These are phyloP conservation scores for Canavalia gladiata DNA, from an alignment of 306 rosid genomes.

Conservation along the genomic window DNA sequence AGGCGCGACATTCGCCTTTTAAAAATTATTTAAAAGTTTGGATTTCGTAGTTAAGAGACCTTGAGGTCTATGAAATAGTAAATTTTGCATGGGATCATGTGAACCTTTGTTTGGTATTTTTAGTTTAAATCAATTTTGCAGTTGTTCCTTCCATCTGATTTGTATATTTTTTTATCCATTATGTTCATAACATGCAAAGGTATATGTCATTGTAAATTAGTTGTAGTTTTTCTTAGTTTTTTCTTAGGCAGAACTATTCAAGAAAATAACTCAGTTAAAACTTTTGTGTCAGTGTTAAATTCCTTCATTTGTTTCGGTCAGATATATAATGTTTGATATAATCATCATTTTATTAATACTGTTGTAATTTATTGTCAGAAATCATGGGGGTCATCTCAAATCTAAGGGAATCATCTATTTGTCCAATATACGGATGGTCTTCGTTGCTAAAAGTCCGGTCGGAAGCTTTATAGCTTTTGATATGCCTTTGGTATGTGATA, in stretches of 20 bases:
- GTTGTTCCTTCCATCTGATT: background rate
- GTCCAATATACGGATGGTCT: constrained; percentile 92
- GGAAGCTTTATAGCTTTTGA: constrained; percentile 79
- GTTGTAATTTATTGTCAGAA: constrained; percentile 49
- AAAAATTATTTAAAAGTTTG: no score
- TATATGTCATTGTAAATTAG: no score
- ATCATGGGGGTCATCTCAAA: constrained; percentile 72
- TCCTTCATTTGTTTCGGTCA: background rate
- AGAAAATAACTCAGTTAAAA: background rate
- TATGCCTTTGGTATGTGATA: constrained; percentile 87
- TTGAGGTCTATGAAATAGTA: no score
- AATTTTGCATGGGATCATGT: background rate
- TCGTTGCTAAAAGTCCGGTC: constrained; percentile 73
- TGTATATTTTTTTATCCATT: no score
- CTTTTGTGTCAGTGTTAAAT: background rate
- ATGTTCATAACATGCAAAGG: no score
- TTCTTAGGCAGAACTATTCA: background rate
- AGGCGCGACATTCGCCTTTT: no score
- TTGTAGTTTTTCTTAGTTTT: constrained; percentile 13
- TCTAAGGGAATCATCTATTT: constrained; percentile 88
- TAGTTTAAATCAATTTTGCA: background rate
- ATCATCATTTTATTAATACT: constrained; percentile 31
- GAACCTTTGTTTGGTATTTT: background rate
- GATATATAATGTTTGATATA: background rate
- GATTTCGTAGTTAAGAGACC: no score